Evolutionary conservation across 495 filamentous ascomycete species (phyloP).

Genomic region (Daldinia decipiens): DNA sequence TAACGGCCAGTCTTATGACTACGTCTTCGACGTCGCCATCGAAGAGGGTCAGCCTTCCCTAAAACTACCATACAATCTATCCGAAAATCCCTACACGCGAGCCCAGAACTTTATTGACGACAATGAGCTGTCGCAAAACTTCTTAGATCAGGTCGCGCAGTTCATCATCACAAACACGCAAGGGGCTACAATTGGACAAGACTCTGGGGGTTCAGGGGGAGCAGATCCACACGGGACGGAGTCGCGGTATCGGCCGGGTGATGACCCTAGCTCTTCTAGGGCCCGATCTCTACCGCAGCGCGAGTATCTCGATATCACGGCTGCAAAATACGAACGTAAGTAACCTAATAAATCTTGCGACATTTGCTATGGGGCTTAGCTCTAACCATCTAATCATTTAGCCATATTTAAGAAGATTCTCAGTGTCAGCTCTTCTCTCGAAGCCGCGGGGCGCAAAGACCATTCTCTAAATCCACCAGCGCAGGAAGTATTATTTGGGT

Average conservation of each 20-base stretch:
- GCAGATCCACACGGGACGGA: conserved; percentile 81
- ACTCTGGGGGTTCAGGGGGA: conserved; percentile 56
- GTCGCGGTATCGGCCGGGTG: conserved; percentile 77
- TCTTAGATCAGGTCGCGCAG: conserved; percentile 91
- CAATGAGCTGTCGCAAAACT: conserved; percentile 89
- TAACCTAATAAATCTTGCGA: conserved; percentile 47
- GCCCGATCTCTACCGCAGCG: conserved; percentile 81
- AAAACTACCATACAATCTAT: conserved; percentile 92
- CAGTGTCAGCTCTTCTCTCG: conserved; percentile 74
- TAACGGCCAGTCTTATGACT: conserved; percentile 91
- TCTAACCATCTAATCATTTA: conserved; percentile 61
- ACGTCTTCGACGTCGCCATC: conserved; percentile 97
- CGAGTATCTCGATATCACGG: conserved; percentile 77
- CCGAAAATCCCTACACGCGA: conserved; percentile 91
- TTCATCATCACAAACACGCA: conserved; percentile 93
- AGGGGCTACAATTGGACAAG: conserved; percentile 77
- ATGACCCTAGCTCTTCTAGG: conserved; percentile 51
- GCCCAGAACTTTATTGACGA: conserved; percentile 91
- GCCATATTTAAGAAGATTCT: conserved; percentile 77
- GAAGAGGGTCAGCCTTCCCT: conserved; percentile 94
- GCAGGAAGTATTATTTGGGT: conserved; percentile 63
- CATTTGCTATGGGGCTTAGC: conserved; percentile 24
- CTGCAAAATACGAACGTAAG: conserved; percentile 57
- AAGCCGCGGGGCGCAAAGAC: conserved; percentile 75
- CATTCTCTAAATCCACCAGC: conserved; percentile 77